phyloP scores from a whole-genome alignment of 1,284 basidiomycete species.

The Leccinum solheimii region DNA sequence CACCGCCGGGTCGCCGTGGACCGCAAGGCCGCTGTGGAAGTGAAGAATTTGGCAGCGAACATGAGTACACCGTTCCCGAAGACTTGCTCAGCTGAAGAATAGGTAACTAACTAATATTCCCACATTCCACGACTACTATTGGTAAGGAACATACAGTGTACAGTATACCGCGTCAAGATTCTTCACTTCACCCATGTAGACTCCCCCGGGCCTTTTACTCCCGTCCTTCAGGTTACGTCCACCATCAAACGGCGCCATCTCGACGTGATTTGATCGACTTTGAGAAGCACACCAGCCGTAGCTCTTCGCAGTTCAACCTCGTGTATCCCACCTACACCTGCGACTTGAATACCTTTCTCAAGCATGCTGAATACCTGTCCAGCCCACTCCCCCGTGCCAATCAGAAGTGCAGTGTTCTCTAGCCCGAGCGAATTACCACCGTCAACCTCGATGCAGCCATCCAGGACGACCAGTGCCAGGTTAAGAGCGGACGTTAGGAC shows the following conservation, averaged over 20 bases:
- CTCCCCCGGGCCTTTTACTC: background rate
- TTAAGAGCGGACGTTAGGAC: conserved; percentile 77
- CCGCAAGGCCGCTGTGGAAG: conserved; percentile 18
- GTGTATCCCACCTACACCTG: conserved; percentile 66
- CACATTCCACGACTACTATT: conserved; percentile 6
- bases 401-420: conserved; percentile 70
- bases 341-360: conserved; percentile 62
- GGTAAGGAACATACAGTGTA: too few species aligned
- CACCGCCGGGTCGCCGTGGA: conserved; percentile 29
- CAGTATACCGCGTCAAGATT: background rate
- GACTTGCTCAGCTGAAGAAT: background rate
- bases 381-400: conserved; percentile 82
- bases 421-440: conserved; percentile 73
- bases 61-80: conserved; percentile 15
- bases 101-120: conserved; percentile 13
- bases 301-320: conserved; percentile 62
- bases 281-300: conserved; percentile 79
- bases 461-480: conserved; percentile 73
- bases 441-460: conserved; percentile 75
- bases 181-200: background rate
- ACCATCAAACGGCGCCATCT: conserved; percentile 78
- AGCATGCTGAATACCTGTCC: conserved; percentile 63
- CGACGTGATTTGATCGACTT: conserved; percentile 74
- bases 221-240: conserved; percentile 26
- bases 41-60: conserved; percentile 23